Conservation (phyloP, 2,329 filamentous ascomycete species). For the Exutisphaerella laricina region DNA sequence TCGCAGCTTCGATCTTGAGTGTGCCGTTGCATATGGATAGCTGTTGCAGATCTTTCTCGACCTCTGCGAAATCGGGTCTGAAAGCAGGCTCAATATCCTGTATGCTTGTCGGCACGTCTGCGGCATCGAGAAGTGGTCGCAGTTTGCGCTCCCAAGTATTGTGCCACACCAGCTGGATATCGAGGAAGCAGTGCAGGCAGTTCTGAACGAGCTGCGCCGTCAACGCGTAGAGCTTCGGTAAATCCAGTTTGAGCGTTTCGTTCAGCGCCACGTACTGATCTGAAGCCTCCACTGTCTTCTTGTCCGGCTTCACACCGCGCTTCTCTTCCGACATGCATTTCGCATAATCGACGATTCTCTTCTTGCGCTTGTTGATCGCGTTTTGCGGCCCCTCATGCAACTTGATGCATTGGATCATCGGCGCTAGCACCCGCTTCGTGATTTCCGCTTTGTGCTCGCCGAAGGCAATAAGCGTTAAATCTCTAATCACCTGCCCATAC, state of each 20-base stretch:
- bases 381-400: slow-evolving; percentile 77
- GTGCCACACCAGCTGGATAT: slow-evolving; percentile 79
- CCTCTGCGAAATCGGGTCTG: slow-evolving; percentile 68
- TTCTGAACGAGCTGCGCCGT: slow-evolving; percentile 81
- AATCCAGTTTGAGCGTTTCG: slow-evolving; percentile 84
- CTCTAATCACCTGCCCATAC: slow-evolving; percentile 80
- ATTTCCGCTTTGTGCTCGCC: slow-evolving; percentile 72
- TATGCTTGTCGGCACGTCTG: slow-evolving; percentile 59
- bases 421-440: slow-evolving; percentile 76
- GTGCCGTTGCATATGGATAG: slow-evolving; percentile 74
- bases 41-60: slow-evolving; percentile 64
- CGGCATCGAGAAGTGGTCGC: slow-evolving; percentile 63
- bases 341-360: slow-evolving; percentile 85
- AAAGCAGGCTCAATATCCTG: slow-evolving; percentile 72
- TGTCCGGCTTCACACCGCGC: slow-evolving; percentile 77
- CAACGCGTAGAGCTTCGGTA: slow-evolving; percentile 74
- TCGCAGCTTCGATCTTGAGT: slow-evolving; percentile 53
- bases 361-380: slow-evolving; percentile 90
- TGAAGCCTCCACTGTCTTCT: slow-evolving; percentile 74
- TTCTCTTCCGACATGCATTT: slow-evolving; percentile 72
- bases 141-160: slow-evolving; percentile 79
- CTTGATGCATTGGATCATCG: slow-evolving; percentile 71
- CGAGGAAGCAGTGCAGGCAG: slow-evolving; percentile 75
- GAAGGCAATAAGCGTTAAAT: slow-evolving; percentile 75
- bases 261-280: slow-evolving; percentile 90